These are phyloP conservation scores for Leccinellum albellum DNA, from an alignment of 768 basidiomycete species.

Conservation along the genomic window DNA sequence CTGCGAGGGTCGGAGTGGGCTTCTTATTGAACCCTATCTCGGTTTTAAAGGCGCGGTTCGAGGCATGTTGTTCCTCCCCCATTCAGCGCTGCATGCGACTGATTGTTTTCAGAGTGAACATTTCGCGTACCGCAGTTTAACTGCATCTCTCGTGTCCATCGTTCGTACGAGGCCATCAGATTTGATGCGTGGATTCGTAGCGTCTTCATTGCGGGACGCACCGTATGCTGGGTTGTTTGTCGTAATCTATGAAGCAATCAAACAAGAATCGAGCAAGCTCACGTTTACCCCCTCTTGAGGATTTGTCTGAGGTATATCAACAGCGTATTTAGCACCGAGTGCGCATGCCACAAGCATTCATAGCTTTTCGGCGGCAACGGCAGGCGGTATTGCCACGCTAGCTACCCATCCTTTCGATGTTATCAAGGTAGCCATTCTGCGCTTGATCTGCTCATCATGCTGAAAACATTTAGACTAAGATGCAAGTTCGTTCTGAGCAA, in stretches of 20 bases:
- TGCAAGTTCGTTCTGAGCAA: conserved; percentile 82
- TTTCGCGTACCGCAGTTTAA: conserved; percentile 63
- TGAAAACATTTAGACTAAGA: conserved; percentile 62
- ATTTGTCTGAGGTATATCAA: conserved; percentile 6
- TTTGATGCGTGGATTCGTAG: conserved; percentile 79
- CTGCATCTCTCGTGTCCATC: conserved; percentile 56
- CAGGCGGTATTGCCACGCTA: conserved; percentile 80
- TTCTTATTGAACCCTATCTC: conserved; percentile 87
- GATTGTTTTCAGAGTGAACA: conserved; percentile 60
- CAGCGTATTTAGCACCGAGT: conserved; percentile 41
- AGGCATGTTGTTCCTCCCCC: conserved; percentile 48
- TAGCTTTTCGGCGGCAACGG: conserved; percentile 66
- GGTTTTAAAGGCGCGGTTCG: conserved; percentile 87
- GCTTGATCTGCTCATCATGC: background rate
- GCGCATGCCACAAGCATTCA: conserved; percentile 53
- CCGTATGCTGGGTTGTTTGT: conserved; percentile 92
- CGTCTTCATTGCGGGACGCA: conserved; percentile 89
- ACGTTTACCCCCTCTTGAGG: background rate
- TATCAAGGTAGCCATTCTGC: conserved; percentile 62
- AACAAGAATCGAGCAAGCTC: conserved; percentile 61
- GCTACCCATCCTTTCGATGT: conserved; percentile 93
- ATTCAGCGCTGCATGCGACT: background rate
- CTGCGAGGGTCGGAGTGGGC: conserved; percentile 75
- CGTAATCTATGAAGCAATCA: conserved; percentile 83
- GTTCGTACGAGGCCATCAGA: conserved; percentile 73